Evolutionary conservation across 176 grass and related monocot species (phyloP), one percentile per base, ranked within the genome.

Genomic region (Oryza brachyantha): DNA sequence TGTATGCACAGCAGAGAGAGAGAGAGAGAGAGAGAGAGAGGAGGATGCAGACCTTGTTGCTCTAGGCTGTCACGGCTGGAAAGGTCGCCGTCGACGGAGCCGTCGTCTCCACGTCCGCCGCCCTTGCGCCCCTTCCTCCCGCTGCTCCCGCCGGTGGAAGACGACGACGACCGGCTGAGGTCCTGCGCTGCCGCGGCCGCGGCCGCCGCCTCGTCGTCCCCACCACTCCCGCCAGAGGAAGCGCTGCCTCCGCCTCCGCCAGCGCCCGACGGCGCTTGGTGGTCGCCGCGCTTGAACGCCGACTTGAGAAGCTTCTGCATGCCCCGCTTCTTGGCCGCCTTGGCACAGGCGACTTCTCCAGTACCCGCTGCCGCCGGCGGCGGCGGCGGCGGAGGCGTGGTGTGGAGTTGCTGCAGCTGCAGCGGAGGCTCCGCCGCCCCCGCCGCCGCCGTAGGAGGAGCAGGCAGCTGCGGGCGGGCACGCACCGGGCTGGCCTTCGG

Each of bases 51-150:
- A 81, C 79, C 67, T 34, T 81, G 67, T 16, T 63, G 21, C 7
- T 72, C 55, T n/a, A 81, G 19, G 38, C 79, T 81, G 13, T 81
- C 39, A 2, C 61, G 68, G 16, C 67, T 35, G 26, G 54, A 71
- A 11, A 5, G 79, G 57, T 81, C 57, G 67, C 39, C 28, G 12
- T 80, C 68, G 28, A 27, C 27, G 7, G 78, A 81, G 25, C 54
- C 29, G 3, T 71, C 79, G 22, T 57, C 77, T 0, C 64, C 26
- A 13, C 10, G 59, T 10, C 34, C 64, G 1, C 40, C 29, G 6
- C 8, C 31, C 31, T 25, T 69, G 4, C 65, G 42, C 31, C 76
- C 76, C 43, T 68, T 79, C n/a, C 76, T 67, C 13, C 48, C 77
- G 16, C 77, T 80, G 65, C 48, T 80, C 16, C 66, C 78, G 1